Evolutionary conservation across 1,139 yeast species (phyloP).

Genomic region (Pichia sp.): DNA sequence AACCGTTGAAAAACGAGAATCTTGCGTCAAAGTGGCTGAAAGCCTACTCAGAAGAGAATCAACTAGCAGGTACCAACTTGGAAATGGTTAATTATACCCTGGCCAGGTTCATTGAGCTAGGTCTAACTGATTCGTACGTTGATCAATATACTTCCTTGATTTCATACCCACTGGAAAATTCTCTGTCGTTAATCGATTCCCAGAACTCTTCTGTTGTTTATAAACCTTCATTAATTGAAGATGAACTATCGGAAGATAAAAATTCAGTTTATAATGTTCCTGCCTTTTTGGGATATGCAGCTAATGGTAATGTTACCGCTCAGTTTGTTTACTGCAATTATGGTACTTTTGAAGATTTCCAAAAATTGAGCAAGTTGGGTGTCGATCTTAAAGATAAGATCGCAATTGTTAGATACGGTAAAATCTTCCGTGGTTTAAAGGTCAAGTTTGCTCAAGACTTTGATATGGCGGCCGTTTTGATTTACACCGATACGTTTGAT

Average conservation of each 20-base stretch:
- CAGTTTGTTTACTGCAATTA: conserved; percentile 52
- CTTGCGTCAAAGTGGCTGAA: conserved; percentile 46
- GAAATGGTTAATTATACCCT: conserved; percentile 61
- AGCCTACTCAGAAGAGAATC: conserved; percentile 52
- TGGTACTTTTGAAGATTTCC: conserved; percentile 51
- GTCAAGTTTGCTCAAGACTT: conserved; percentile 59
- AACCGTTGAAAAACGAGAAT: conserved; percentile 34
- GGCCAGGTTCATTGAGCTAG: conserved; percentile 53
- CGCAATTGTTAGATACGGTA: conserved; percentile 54
- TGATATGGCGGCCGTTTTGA: conserved; percentile 52
- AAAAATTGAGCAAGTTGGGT: conserved; percentile 32
- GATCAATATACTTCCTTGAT: conserved; percentile 54
- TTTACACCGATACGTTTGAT: conserved; percentile 62
- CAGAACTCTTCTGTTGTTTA: conserved; percentile 27
- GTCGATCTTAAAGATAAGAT: conserved; percentile 44
- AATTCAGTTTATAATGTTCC: conserved; percentile 49
- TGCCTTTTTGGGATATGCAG: conserved; percentile 63
- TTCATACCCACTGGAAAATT: conserved; percentile 52
- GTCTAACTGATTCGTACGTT: conserved; percentile 38
- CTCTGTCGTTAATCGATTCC: conserved; percentile 34
- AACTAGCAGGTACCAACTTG: conserved; percentile 63
- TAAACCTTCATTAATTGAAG: conserved; percentile 64
- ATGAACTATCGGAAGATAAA: conserved; percentile 60
- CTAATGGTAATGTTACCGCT: conserved; percentile 57
- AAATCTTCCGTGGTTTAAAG: conserved; percentile 55